Evolutionary conservation across 2,329 filamentous ascomycete species (phyloP).

Genomic region (Coniochaeta hoffmannii): DNA sequence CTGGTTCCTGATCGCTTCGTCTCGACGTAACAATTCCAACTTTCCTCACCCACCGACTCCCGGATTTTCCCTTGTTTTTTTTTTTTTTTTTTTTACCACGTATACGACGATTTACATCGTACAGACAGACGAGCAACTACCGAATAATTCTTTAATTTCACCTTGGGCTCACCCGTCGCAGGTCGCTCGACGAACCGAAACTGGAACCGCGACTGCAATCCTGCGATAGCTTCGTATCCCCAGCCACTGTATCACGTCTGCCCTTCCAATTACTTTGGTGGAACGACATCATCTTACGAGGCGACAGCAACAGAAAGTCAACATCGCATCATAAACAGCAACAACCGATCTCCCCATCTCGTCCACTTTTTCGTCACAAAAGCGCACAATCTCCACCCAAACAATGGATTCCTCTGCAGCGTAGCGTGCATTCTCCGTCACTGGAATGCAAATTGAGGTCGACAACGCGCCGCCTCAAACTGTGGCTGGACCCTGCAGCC

Average conservation of each 20-base stretch:
- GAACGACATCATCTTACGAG: background rate
- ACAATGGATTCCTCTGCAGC: background rate
- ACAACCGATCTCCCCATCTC: background rate
- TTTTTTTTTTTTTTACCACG: background rate
- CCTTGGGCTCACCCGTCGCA: background rate
- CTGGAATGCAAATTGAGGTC: constrained; percentile 1
- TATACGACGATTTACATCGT: background rate
- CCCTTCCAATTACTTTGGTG: background rate
- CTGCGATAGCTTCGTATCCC: background rate
- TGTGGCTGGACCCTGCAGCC: constrained; percentile 2
- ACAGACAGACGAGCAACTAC: background rate
- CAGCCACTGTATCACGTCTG: background rate
- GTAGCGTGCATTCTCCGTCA: constrained; percentile 1
- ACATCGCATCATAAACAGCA: background rate
- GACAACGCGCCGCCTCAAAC: background rate
- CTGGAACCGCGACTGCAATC: background rate
- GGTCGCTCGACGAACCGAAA: background rate
- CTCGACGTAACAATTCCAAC: constrained; percentile 1
- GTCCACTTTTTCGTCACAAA: constrained; percentile 1
- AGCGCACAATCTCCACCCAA: background rate
- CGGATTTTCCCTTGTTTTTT: no score
- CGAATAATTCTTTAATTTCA: constrained; percentile 3
- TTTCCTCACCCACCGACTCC: constrained; percentile 1
- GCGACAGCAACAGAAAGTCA: no score
- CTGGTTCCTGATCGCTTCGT: background rate